Conservation (phyloP, 176 grass and related monocot species). For the Paspalum notatum region DNA sequence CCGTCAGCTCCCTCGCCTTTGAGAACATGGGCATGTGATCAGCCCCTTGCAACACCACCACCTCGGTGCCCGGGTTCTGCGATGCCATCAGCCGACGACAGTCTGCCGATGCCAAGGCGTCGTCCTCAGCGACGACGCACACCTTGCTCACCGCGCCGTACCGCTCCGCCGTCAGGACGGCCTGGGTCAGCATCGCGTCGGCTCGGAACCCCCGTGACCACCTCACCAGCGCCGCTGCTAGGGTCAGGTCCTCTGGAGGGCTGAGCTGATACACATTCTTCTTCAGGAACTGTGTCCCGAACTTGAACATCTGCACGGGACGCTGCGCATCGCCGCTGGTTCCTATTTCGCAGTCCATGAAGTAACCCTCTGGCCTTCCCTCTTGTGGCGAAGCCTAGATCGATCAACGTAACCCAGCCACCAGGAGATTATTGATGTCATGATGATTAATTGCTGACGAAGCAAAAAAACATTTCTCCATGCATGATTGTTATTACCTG, state of each 20-base stretch:
- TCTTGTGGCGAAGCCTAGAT: too few relatives aligned
- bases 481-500: too few relatives aligned
- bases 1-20: not conserved
- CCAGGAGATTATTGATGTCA: too few relatives aligned
- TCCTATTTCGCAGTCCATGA: too few relatives aligned
- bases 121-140: constrained; percentile 38
- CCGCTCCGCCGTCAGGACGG: constrained; percentile 8
- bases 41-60: not conserved
- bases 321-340: too few relatives aligned
- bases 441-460: too few relatives aligned
- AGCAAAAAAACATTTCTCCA: too few relatives aligned
- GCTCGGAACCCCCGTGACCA: not conserved
- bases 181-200: constrained; percentile 7
- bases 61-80: constrained; percentile 25
- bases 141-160: constrained; percentile 45
- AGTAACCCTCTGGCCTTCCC: too few relatives aligned
- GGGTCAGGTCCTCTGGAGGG: not conserved
- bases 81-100: constrained; percentile 40
- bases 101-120: not conserved
- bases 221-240: constrained; percentile 28
- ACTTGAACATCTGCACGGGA: too few relatives aligned
- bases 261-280: too few relatives aligned
- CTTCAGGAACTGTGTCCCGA: too few relatives aligned
- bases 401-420: too few relatives aligned
- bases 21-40: constrained; percentile 1